A percentile compares a stretch with the other conserved stretches of the same genome.
Conservation (phyloP, 768 basidiomycete species). For the Floccularia luteovirens region DNA sequence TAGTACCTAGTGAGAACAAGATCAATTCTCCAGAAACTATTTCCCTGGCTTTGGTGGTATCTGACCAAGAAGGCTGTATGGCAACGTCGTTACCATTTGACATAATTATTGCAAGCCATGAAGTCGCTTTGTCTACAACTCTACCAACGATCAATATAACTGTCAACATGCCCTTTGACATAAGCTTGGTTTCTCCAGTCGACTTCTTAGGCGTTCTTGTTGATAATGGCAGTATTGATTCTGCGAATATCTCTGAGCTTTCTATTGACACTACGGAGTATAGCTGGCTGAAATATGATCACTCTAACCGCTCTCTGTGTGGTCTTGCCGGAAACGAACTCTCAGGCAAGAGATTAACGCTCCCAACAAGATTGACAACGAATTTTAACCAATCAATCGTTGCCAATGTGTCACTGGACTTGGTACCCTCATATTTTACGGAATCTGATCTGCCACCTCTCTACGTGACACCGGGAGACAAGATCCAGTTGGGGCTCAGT, state of each 20-base stretch:
- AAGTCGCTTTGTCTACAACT: slow-evolving; percentile 44
- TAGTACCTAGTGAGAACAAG: slow-evolving; percentile 46
- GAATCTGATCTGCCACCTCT: slow-evolving; percentile 48
- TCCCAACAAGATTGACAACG: slow-evolving; percentile 59
- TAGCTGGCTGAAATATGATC: slow-evolving; percentile 60
- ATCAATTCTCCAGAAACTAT: slow-evolving; percentile 32
- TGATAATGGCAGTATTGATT: slow-evolving; percentile 51
- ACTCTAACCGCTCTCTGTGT: slow-evolving; percentile 43
- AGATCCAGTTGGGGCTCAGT: slow-evolving; percentile 45
- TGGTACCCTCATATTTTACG: slow-evolving; percentile 72
- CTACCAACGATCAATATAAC: slow-evolving; percentile 72
- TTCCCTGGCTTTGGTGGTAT: slow-evolving; percentile 54
- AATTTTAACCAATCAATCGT: slow-evolving; percentile 60
- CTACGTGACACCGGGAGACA: slow-evolving; percentile 39
- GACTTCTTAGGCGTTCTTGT: slow-evolving; percentile 61
- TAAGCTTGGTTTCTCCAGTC: slow-evolving; percentile 41
- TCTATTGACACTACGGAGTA: slow-evolving; percentile 51
- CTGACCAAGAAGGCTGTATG: slow-evolving; percentile 68
- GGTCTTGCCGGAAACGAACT: slow-evolving; percentile 52
- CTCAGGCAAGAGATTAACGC: slow-evolving; percentile 20
- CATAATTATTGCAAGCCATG: slow-evolving; percentile 60
- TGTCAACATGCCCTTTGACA: slow-evolving; percentile 38
- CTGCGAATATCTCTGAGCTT: slow-evolving; percentile 48
- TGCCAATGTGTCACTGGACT: slow-evolving; percentile 55
- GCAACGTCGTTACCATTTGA: slow-evolving; percentile 54